Evolutionary conservation across 257 asterid species (phyloP).

Genomic region (Solanum sejunctum): DNA sequence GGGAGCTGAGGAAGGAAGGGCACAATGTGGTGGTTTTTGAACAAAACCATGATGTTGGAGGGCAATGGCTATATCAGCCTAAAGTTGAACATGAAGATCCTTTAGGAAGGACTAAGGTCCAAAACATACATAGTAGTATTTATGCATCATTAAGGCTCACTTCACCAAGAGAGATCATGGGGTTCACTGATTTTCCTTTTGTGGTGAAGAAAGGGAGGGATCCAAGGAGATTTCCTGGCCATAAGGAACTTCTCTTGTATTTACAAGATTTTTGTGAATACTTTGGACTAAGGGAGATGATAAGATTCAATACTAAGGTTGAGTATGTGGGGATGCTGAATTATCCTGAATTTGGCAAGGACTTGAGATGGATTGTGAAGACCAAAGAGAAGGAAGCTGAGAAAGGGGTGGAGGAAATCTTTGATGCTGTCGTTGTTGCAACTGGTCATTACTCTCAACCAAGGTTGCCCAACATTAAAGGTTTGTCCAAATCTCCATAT

Average conservation of each 20-base stretch:
- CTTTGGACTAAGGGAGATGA: constrained; percentile 60
- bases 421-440: constrained; percentile 83
- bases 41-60: constrained; percentile 75
- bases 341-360: constrained; percentile 13
- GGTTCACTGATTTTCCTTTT: constrained; percentile 75
- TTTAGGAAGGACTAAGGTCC: constrained; percentile 16
- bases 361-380: constrained; percentile 61
- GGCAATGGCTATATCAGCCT: constrained; percentile 78
- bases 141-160: constrained; percentile 53
- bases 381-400: constrained; percentile 18
- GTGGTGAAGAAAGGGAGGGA: constrained; percentile 48
- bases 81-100: constrained; percentile 42
- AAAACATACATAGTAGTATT: constrained; percentile 60
- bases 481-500: constrained; percentile 7
- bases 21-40: constrained; percentile 72
- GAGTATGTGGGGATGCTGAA: constrained; percentile 58
- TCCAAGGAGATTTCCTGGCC: constrained; percentile 77
- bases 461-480: constrained; percentile 57
- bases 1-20: constrained; percentile 74
- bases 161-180: constrained; percentile 76
- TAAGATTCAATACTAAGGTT: constrained; percentile 56
- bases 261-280: constrained; percentile 55
- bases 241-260: constrained; percentile 48
- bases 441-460: constrained; percentile 84
- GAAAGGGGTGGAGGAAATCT: constrained; percentile 44